Conservation (phyloP, 2,329 filamentous ascomycete genomes). For the Dendrostoma leiphaemia region DNA sequence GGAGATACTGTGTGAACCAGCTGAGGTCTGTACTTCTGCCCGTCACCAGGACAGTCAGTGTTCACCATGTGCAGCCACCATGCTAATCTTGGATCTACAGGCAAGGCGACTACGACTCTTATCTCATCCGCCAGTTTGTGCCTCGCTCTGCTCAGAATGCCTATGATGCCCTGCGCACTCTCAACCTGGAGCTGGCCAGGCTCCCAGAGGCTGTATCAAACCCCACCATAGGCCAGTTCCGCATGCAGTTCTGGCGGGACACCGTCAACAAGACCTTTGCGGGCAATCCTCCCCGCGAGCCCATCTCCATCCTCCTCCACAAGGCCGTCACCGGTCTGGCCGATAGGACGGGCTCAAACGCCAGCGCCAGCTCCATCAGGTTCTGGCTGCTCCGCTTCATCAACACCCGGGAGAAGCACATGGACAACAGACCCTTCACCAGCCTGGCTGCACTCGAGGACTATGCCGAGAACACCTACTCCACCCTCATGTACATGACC, state of each 20-base stretch:
- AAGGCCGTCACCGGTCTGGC: slow-evolving; percentile 66
- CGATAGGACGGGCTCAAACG: slow-evolving; percentile 35
- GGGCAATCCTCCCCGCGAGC: slow-evolving; percentile 80
- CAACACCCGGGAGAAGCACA: slow-evolving; percentile 75
- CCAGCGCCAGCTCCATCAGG: slow-evolving; percentile 53
- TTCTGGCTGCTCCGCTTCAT: slow-evolving; percentile 78
- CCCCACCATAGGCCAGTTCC: slow-evolving; percentile 80
- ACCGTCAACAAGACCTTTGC: slow-evolving; percentile 75
- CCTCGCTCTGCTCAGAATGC: slow-evolving; percentile 72
- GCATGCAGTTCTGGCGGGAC: slow-evolving; percentile 94
- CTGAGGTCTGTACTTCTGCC: slow-evolving; percentile 38
- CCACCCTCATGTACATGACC: slow-evolving; percentile 85
- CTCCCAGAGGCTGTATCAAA: slow-evolving; percentile 89
- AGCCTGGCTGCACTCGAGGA: slow-evolving; percentile 73
- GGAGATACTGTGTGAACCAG: slow-evolving; percentile 53
- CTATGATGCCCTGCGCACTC: slow-evolving; percentile 85
- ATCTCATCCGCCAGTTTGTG: slow-evolving; percentile 81
- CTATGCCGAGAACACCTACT: slow-evolving; percentile 94
- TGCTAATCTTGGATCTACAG: slow-evolving; percentile 41
- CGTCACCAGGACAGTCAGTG: background rate
- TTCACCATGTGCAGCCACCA: background rate
- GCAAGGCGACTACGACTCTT: slow-evolving; percentile 85
- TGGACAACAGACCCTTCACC: slow-evolving; percentile 80
- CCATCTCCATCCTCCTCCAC: slow-evolving; percentile 81
- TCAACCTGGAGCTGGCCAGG: slow-evolving; percentile 89